phyloP scores from a whole-genome alignment of 164 flowering plant species.

The Vitis cinerea region DNA sequence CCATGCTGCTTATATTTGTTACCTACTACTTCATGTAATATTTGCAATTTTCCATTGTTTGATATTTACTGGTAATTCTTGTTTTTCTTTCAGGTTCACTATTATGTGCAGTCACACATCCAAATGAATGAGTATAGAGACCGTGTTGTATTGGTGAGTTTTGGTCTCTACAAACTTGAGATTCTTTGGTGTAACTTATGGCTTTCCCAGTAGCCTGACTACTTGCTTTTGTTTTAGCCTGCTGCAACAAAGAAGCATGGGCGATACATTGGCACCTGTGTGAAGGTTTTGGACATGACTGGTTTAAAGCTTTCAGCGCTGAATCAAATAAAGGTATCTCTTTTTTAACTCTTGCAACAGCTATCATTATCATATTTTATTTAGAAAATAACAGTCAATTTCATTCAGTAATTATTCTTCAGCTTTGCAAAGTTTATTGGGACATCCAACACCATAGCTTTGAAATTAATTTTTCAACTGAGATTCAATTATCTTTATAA shows the following conservation, averaged over 20 bases:
- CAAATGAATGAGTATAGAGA: constrained; percentile 98
- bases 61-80: background rate
- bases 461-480: too few species aligned
- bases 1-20: background rate
- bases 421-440: too few species aligned
- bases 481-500: too few species aligned
- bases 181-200: background rate
- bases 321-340: constrained; percentile 78
- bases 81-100: constrained; percentile 53
- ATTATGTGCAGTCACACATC: constrained; percentile 95
- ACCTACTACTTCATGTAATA: background rate
- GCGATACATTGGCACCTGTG: constrained; percentile 65
- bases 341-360: background rate
- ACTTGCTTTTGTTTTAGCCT: constrained; percentile 52
- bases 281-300: constrained; percentile 96
- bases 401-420: too few species aligned
- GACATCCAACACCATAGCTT: too few species aligned
- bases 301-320: constrained; percentile 88
- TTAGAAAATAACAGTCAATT: too few species aligned
- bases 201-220: constrained; percentile 5
- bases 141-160: constrained; percentile 79
- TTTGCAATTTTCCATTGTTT: background rate
- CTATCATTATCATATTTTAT: too few species aligned
- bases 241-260: constrained; percentile 65
- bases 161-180: background rate